Evolutionary conservation across 495 filamentous ascomycete species (phyloP), one percentile per base, ranked within the genome.

Genomic region (Hypoxylon lenormandii): DNA sequence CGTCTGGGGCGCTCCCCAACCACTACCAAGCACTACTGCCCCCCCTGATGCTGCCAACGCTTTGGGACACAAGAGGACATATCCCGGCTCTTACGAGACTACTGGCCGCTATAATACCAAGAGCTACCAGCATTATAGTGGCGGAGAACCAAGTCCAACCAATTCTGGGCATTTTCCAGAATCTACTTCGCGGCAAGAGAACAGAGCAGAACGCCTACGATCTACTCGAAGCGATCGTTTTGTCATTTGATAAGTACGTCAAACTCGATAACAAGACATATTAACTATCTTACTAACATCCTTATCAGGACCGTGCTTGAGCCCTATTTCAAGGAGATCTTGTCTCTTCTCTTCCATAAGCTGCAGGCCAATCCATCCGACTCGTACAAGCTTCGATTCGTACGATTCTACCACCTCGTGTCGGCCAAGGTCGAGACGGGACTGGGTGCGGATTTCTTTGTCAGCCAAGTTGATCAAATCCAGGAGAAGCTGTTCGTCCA

Each of bases 61-160:
- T 92, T 56, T 99, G 96, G 96, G 91, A 96, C 54, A 90, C 90
- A 0, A 89, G 88, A 64, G 96, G 96, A 76, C 98, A 97, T 72
- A 89, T 96, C 4, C 96, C 96, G 4, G 94, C 94, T 5, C 86
- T 97, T 55, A 88, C 92, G 51, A 88, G 94, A 21, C 82, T 98
- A 50, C 79, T 99, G n/a, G 86, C 89, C 8, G 88, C 93, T 2
- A 88, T 97, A 66, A 90, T 97, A 70, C 85, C 90, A 11, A 91
- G 92, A 63, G 90, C 87, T 8, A 85, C 90, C 7, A 77, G 86
- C 36, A 83, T 85, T 50, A 93, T 98, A 66, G 77, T 91, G 6
- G 83, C 86, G 46, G 88, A 90, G 71, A 80, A 82, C 21, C 89
- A 92, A 69, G 74, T 97, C 52, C 91, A 92, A 70, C 84, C 89